Evolutionary conservation across 345 rosid genomes (phyloP).

Genomic region (Eucalyptus erythrocorys): DNA sequence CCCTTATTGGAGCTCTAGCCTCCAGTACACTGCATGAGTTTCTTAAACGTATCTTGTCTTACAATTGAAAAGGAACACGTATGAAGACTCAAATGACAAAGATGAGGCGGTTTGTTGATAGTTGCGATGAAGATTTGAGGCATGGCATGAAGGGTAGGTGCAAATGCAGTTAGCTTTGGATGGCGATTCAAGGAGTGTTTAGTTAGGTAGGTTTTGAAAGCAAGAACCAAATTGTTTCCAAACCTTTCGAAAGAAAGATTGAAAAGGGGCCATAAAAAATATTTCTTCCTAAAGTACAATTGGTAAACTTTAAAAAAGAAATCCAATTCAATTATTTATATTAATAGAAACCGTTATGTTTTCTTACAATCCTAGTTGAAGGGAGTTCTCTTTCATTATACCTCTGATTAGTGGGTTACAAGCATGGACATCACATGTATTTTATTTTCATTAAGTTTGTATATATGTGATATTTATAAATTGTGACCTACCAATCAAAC

Average conservation of each 20-base stretch:
- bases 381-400: background rate
- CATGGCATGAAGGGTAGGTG: background rate
- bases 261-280: background rate
- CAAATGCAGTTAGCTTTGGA: background rate
- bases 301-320: background rate
- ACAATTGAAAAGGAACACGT: background rate
- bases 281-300: background rate
- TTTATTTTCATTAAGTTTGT: background rate
- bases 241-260: background rate
- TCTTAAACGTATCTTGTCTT: background rate
- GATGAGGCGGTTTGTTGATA: background rate
- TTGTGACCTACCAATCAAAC: background rate
- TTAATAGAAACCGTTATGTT: accelerated
- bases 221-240: background rate
- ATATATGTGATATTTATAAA: background rate
- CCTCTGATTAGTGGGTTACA: background rate
- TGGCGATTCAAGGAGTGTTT: background rate
- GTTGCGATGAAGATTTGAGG: background rate
- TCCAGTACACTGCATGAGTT: background rate
- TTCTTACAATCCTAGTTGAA: background rate
- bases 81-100: background rate
- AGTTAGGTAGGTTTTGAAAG: background rate
- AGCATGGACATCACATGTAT: background rate
- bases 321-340: background rate
- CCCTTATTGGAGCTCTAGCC: background rate